Percentiles rank a stretch among this genome's conserved stretches.
Conservation (phyloP, 169 alveolate genomes). For the Pseudocohnilembus persalinus region DNA sequence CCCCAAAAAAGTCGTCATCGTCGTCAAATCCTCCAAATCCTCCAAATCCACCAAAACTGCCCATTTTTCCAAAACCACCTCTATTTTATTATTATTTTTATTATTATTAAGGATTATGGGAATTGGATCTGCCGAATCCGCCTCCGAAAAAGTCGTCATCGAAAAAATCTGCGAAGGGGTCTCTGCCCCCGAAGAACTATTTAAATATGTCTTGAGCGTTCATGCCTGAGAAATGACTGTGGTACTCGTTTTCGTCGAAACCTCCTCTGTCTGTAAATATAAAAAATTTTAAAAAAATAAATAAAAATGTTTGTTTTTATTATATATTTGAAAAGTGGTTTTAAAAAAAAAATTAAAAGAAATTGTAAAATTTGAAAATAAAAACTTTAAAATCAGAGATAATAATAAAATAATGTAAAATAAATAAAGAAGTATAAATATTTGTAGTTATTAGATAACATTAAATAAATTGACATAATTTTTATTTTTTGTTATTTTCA, state of each 20-base stretch:
- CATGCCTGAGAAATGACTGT: neutral
- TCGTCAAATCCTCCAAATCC: neutral
- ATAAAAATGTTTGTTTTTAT: conserved; percentile 66
- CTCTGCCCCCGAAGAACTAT: neutral
- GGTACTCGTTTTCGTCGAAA: neutral
- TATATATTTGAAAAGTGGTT: no score
- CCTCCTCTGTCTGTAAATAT: neutral
- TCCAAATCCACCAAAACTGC: neutral
- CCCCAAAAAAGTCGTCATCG: neutral
- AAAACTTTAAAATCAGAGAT: no score
- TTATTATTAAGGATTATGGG: no score
- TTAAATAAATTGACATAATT: no score
- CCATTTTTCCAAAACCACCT: neutral
- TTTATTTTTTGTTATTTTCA: no score
- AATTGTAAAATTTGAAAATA: no score
- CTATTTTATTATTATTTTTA: neutral
- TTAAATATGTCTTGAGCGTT: neutral
- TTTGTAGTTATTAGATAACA: no score
- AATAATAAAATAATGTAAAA: no score
- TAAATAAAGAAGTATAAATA: no score
- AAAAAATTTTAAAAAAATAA: conserved; percentile 62
- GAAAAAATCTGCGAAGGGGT: neutral
- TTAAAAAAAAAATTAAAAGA: no score
- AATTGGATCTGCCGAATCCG: no score
- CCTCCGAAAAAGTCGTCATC: neutral